These are phyloP conservation scores for Hyphopichia burtonii DNA, from an alignment of 1,139 yeast genomes.

Conservation along the genomic window DNA sequence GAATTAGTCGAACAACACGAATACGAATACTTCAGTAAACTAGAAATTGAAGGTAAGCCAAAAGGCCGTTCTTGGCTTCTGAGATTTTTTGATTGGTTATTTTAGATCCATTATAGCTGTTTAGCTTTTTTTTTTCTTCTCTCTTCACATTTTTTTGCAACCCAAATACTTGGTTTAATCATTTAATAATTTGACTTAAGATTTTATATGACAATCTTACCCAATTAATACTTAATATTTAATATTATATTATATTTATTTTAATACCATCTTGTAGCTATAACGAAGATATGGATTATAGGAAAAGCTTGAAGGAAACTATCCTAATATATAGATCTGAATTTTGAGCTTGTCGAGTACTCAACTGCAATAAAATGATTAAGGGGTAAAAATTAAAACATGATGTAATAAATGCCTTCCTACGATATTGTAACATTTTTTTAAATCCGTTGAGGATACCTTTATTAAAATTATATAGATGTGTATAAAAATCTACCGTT, in stretches of 20 bases:
- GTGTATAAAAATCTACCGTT: conserved; percentile 19
- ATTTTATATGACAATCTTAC: no score
- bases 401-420: no score
- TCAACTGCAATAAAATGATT: background rate
- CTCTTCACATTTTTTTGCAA: no score
- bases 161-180: no score
- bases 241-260: background rate
- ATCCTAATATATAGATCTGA: no score
- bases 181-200: no score
- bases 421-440: conserved; percentile 3
- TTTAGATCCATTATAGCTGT: background rate
- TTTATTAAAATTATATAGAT: conserved; percentile 20
- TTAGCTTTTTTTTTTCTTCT: no score
- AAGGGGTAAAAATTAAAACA: no score
- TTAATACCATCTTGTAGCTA: background rate
- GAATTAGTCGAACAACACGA: conserved; percentile 46
- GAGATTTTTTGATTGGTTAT: background rate
- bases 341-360: no score
- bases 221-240: background rate
- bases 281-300: no score
- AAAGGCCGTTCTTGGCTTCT: background rate
- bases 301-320: no score
- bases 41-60: background rate
- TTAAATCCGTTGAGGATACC: conserved; percentile 41
- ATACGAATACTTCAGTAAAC: conserved; percentile 26